Percentiles rank a stretch among this genome's conserved stretches.
Evolutionary conservation across 2,329 filamentous ascomycete species (phyloP).

Genomic region (Monosporascus sp.): DNA sequence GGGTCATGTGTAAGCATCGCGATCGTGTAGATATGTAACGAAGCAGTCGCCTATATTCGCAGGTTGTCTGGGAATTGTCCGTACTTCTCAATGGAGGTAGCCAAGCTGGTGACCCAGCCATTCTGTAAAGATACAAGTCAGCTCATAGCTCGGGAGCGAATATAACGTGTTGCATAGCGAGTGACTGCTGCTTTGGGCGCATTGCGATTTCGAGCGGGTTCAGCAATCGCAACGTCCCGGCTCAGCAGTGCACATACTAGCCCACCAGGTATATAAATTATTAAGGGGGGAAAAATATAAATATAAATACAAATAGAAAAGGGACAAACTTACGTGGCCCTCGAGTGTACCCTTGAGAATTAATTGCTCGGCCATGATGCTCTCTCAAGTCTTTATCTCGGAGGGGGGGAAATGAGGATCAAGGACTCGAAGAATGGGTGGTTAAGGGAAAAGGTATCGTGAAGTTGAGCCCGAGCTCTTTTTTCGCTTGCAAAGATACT

Average conservation of each 20-base stretch:
- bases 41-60: constrained; percentile 8
- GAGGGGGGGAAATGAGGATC: not conserved
- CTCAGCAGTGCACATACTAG: not conserved
- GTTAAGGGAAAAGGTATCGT: constrained; percentile 31
- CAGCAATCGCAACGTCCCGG: too few relatives aligned
- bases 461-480: constrained; percentile 26
- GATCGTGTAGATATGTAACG: constrained; percentile 12
- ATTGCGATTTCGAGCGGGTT: not conserved
- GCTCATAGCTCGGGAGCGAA: constrained; percentile 2
- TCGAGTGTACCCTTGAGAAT: constrained; percentile 95
- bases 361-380: constrained; percentile 82
- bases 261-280: not conserved
- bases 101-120: constrained; percentile 98
- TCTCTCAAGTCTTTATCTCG: constrained; percentile 10
- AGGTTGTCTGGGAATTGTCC: constrained; percentile 26
- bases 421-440: constrained; percentile 24
- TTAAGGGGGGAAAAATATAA: not conserved
- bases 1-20: constrained; percentile 23
- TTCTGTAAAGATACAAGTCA: constrained; percentile 45
- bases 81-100: constrained; percentile 98
- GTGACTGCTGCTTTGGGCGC: not conserved
- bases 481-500: constrained; percentile 28
- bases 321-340: constrained; percentile 70
- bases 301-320: not conserved
- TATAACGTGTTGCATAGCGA: not conserved